Conservation (phyloP, 148 eudicot genomes). For the Heliosperma pusillum region DNA sequence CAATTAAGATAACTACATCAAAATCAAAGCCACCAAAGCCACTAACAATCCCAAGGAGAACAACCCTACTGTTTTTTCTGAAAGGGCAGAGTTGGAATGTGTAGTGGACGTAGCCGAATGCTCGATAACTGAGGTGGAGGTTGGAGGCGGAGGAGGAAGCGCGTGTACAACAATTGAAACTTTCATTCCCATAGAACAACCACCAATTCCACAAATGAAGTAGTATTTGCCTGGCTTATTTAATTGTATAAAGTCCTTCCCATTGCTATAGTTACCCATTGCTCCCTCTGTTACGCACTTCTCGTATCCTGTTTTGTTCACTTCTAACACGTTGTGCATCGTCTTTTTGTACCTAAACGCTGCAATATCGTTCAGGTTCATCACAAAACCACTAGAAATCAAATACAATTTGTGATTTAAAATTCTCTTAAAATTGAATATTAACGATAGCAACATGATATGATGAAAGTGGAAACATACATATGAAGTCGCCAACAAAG, state of each 20-base stretch:
- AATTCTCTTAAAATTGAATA: too few relatives aligned
- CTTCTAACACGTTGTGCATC: conserved; percentile 71
- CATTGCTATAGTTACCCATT: conserved; percentile 73
- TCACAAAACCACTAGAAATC: too few relatives aligned
- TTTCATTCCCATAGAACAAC: conserved; percentile 72
- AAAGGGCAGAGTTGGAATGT: conserved; percentile 16
- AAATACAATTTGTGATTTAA: too few relatives aligned
- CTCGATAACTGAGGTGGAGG: conserved; percentile 23
- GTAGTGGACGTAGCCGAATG: conserved; percentile 27
- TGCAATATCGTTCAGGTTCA: not conserved
- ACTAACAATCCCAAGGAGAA: conserved; percentile 3
- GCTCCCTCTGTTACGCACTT: conserved; percentile 69
- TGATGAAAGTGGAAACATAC: conserved; percentile 30
- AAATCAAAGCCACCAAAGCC: not conserved
- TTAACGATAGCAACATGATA: not conserved
- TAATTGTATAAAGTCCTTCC: conserved; percentile 68
- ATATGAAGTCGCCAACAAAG: conserved; percentile 64
- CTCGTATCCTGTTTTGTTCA: conserved; percentile 78
- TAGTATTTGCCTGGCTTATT: conserved; percentile 55
- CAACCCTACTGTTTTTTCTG: conserved; percentile 1
- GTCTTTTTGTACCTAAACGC: conserved; percentile 77
- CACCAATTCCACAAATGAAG: conserved; percentile 78
- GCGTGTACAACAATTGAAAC: conserved; percentile 57
- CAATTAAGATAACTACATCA: not conserved
- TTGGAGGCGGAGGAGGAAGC: conserved; percentile 48